phyloP scores from a whole-genome alignment of 441 rosid species.

The Erodium trifolium region DNA sequence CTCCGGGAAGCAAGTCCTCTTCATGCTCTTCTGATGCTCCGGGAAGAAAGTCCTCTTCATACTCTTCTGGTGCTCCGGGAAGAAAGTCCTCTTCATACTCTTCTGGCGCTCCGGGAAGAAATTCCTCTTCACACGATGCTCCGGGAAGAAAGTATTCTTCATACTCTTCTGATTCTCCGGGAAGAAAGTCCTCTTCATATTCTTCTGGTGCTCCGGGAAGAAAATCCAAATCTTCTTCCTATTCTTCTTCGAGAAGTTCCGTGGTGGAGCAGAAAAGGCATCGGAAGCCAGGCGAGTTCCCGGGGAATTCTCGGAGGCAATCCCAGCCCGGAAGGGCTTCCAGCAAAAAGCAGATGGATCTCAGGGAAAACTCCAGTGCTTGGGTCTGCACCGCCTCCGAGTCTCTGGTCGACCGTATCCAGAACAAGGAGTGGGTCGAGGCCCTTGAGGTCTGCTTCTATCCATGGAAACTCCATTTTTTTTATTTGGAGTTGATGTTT shows the following conservation, averaged over 20 bases:
- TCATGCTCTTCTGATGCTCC: too few species aligned
- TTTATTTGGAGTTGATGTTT: too few species aligned
- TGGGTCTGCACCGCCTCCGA: slow-evolving; percentile 75
- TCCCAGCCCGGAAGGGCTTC: slow-evolving; percentile 34
- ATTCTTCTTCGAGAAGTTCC: slow-evolving; percentile 22
- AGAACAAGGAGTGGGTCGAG: slow-evolving; percentile 62
- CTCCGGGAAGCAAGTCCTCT: too few species aligned
- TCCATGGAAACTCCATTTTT: background rate
- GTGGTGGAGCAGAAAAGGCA: slow-evolving; percentile 33
- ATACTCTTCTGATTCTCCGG: slow-evolving; percentile 5
- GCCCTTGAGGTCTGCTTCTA: slow-evolving; percentile 56
- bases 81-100: too few species aligned
- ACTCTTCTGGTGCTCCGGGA: too few species aligned
- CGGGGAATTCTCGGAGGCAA: too few species aligned
- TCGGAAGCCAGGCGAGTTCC: slow-evolving; percentile 64
- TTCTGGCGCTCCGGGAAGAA: slow-evolving; percentile 6
- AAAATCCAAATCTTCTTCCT: slow-evolving; percentile 18
- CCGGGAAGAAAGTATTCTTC: background rate
- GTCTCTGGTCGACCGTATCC: slow-evolving; percentile 56
- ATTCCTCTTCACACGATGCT: background rate
- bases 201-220: background rate
- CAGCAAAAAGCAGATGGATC: slow-evolving; percentile 57
- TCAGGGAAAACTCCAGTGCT: slow-evolving; percentile 47
- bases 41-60: too few species aligned
- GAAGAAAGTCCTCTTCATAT: background rate